A percentile compares a stretch with the other conserved stretches of the same genome.
Evolutionary conservation across 805 yeast genomes (phyloP).

Genomic region (Candida easanensis): DNA sequence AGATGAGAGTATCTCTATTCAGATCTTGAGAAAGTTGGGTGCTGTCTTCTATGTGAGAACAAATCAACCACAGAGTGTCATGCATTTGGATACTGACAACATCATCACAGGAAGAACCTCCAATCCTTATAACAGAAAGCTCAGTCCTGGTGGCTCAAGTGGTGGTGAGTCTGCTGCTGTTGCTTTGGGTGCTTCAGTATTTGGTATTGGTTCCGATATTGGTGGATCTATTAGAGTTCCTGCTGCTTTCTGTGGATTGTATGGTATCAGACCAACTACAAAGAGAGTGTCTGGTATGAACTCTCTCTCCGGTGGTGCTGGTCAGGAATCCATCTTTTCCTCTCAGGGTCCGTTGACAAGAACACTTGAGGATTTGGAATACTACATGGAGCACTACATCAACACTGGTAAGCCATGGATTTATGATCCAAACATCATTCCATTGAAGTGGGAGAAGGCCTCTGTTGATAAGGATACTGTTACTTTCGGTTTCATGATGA

Average conservation of each 20-base stretch:
- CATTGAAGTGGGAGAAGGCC: conserved; percentile 39
- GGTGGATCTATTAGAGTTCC: conserved; percentile 73
- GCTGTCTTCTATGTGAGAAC: conserved; percentile 66
- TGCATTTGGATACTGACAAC: conserved; percentile 66
- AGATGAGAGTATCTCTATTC: conserved; percentile 48
- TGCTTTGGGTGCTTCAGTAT: conserved; percentile 52
- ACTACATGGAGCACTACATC: conserved; percentile 57
- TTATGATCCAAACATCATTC: conserved; percentile 36
- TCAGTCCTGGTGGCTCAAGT: conserved; percentile 68
- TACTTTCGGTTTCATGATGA: conserved; percentile 58
- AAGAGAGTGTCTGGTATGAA: conserved; percentile 38
- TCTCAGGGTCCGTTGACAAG: conserved; percentile 71
- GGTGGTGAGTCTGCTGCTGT: conserved; percentile 72
- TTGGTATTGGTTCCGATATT: conserved; percentile 69
- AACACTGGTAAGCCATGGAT: conserved; percentile 63
- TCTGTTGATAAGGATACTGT: conserved; percentile 36
- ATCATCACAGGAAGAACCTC: conserved; percentile 57
- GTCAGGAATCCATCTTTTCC: conserved; percentile 58
- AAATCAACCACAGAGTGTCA: conserved; percentile 65
- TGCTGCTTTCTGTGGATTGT: conserved; percentile 59
- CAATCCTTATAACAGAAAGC: conserved; percentile 55
- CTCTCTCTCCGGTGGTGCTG: conserved; percentile 29
- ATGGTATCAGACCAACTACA: conserved; percentile 61
- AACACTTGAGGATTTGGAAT: conserved; percentile 61
- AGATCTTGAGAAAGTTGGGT: conserved; percentile 32